phyloP scores from a whole-genome alignment of 1,284 basidiomycete genomes.

The Irpex sp. region DNA sequence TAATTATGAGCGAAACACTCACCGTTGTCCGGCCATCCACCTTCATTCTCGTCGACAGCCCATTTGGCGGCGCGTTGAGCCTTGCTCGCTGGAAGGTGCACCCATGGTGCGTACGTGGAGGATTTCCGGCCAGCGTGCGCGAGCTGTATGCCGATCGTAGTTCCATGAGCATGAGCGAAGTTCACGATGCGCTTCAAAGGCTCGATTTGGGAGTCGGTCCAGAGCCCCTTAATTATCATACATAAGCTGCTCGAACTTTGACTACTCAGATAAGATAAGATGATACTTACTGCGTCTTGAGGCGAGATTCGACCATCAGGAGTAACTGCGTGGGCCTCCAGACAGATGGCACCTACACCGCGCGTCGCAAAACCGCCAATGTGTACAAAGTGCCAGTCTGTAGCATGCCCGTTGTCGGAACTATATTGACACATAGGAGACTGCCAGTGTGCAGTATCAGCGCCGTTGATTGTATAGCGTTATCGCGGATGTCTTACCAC shows the following conservation, averaged over 20 bases:
- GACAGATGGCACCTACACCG: slow-evolving; percentile 59
- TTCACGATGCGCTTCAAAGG: slow-evolving; percentile 69
- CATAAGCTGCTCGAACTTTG: not conserved
- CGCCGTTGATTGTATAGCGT: not conserved
- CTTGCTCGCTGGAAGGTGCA: slow-evolving; percentile 32
- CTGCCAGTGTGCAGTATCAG: too few species aligned
- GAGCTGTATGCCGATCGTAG: slow-evolving; percentile 77
- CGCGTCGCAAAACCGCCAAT: slow-evolving; percentile 51
- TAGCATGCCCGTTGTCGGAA: slow-evolving; percentile 64
- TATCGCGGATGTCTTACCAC: slow-evolving; percentile 31
- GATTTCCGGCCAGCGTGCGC: slow-evolving; percentile 81
- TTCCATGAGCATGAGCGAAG: slow-evolving; percentile 70
- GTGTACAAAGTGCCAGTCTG: slow-evolving; percentile 81
- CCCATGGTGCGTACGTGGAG: slow-evolving; percentile 55
- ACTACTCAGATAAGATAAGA: not conserved
- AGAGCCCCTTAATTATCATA: slow-evolving; percentile 49
- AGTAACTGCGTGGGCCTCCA: slow-evolving; percentile 56
- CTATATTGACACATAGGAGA: slow-evolving; percentile 83
- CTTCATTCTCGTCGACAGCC: slow-evolving; percentile 41
- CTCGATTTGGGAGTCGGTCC: slow-evolving; percentile 72
- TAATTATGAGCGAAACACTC: not conserved
- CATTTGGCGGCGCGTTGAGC: slow-evolving; percentile 19
- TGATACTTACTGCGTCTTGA: slow-evolving; percentile 26
- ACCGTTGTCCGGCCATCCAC: slow-evolving; percentile 72
- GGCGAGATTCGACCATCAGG: slow-evolving; percentile 64